Percentiles rank a stretch among this genome's conserved stretches.
These are phyloP conservation scores for Furcasterigmium furcatum DNA, from an alignment of 2,329 filamentous ascomycete species.

Conservation along the genomic window DNA sequence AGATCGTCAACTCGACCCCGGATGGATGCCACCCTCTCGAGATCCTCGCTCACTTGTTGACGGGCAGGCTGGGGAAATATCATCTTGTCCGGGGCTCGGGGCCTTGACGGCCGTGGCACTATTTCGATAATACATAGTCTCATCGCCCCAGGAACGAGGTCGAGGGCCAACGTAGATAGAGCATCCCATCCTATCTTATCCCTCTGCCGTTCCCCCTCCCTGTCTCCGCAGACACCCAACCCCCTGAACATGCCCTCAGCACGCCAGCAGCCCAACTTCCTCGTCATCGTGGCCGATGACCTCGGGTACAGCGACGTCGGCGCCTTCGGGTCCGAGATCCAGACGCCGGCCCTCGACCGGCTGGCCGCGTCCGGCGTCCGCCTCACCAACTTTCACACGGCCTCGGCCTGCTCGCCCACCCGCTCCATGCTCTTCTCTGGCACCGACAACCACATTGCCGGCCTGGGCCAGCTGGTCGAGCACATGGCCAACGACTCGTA, in stretches of 20 bases:
- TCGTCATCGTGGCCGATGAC: constrained; percentile 29
- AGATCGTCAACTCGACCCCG: too few relatives aligned
- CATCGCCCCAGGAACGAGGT: too few relatives aligned
- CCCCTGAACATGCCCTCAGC: constrained; percentile 2
- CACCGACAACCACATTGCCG: constrained; percentile 52
- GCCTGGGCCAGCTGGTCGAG: constrained; percentile 53
- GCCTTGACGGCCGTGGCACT: too few relatives aligned
- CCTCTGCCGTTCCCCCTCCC: too few relatives aligned
- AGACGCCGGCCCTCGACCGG: constrained; percentile 28
- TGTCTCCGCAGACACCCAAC: too few relatives aligned
- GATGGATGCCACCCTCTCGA: too few relatives aligned
- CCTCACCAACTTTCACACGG: constrained; percentile 57
- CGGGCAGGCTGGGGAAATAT: too few relatives aligned
- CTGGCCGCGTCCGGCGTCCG: constrained; percentile 44
- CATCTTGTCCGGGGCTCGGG: too few relatives aligned
- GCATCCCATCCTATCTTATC: too few relatives aligned
- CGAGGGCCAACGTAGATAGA: too few relatives aligned
- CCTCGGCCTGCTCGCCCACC: constrained; percentile 55
- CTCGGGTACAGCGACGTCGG: constrained; percentile 26
- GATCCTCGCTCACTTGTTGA: too few relatives aligned
- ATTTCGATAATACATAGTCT: too few relatives aligned
- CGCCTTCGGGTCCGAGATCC: constrained; percentile 26
- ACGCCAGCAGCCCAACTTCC: constrained; percentile 22
- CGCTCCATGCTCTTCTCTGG: constrained; percentile 58
- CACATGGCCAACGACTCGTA: constrained; percentile 10